A percentile compares a stretch with the other conserved stretches of the same genome.
phyloP scores from a whole-genome alignment of 2,329 filamentous ascomycete species.

The Chaetomium globosum region DNA sequence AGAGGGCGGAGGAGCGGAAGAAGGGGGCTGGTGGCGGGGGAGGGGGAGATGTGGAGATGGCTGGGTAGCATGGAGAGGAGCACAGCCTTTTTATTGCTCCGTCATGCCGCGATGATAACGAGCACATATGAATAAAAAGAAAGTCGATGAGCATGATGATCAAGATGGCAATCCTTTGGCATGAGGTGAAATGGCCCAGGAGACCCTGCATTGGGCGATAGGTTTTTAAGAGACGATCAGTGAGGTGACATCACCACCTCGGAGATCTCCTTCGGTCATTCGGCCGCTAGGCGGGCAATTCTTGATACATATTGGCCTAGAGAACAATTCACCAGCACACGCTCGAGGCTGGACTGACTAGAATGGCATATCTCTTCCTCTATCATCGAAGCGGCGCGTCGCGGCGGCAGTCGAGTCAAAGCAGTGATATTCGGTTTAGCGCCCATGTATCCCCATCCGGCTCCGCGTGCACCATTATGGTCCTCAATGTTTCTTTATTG shows the following conservation, averaged over 20 bases:
- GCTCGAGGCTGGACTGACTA: slow-evolving; percentile 17
- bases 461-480: slow-evolving; percentile 30
- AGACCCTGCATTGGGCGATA: neutral
- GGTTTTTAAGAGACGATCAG: neutral
- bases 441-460: slow-evolving; percentile 31
- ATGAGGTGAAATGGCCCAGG: neutral
- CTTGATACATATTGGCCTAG: neutral
- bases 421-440: slow-evolving; percentile 32
- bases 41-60: slow-evolving; percentile 41
- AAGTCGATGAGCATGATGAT: neutral
- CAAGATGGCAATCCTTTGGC: neutral
- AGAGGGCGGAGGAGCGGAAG: slow-evolving; percentile 41
- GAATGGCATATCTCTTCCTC: slow-evolving; percentile 31
- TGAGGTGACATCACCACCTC: neutral
- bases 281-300: neutral
- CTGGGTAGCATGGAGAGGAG: slow-evolving; percentile 30
- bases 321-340: slow-evolving; percentile 12
- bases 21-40: slow-evolving; percentile 36
- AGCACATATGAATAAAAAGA: neutral
- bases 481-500: slow-evolving; percentile 40
- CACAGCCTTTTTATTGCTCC: neutral
- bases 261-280: neutral
- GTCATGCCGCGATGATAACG: neutral
- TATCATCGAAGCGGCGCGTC: slow-evolving; percentile 25
- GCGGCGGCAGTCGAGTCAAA: slow-evolving; percentile 31